Evolutionary conservation across 2,329 filamentous ascomycete species (phyloP), one percentile per base, ranked within the genome.

Genomic region (Alternaria triticimaculans): DNA sequence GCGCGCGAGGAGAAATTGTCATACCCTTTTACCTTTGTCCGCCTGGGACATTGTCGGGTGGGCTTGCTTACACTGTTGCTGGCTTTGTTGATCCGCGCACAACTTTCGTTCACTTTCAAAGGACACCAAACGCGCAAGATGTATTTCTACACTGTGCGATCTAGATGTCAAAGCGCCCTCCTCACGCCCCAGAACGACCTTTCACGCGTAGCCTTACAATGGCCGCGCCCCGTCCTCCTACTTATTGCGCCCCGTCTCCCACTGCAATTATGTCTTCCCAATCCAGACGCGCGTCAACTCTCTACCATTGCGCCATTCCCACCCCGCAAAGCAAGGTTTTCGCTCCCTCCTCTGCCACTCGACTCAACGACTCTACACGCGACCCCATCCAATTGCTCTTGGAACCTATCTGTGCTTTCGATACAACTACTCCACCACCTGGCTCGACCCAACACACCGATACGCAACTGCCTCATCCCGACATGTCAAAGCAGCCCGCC

Each of bases 401-500:
- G 9, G 7, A 12, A 20, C 15, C 25, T 18, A 5, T 21, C 18
- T 21, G 43, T n/a, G 18, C n/a, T 26, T 11, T 15, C 33, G 43
- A 20, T 28, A 44, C 46, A 10, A 44, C 10, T 14, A 37, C 30
- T 44, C 8, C 21, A 21, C 20, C 21, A 51, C 10, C 23, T 18
- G 5, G 7, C 21, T 44, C 26, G 14, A n/a, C 6, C 20, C n/a
- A 44, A 28, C 1, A 25, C 37, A 44, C 11, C 37, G 1, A 41
- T 26, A 55, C 53, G 37, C 23, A 30, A 26, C 53, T 45, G 12
- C 6, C 9, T n/a, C 14, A 21, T n/a, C 18, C 11, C 15, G 45
- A 14, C 0, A 70, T 68, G 65, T 33, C 49, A 11, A 69, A 67
- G 41, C 67, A 50, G 11, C 18, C 25, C 37, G 58, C 68, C 15